These are phyloP conservation scores for Litsea cubeba DNA, from an alignment of 164 flowering plant genomes.

Conservation along the genomic window DNA sequence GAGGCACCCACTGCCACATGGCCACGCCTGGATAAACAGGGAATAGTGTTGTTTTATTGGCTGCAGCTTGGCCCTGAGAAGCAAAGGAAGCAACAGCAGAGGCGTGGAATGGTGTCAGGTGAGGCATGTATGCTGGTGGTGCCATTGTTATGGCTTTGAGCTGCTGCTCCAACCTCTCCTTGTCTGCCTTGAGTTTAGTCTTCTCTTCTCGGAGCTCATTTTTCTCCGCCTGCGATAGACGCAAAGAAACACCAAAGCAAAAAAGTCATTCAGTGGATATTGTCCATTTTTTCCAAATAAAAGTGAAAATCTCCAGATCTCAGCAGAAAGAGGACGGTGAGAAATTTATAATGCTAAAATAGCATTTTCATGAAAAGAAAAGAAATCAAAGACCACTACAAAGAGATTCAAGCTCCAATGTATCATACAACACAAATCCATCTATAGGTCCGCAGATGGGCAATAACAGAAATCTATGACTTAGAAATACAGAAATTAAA, in stretches of 20 bases:
- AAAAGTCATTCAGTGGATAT: not conserved
- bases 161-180: constrained; percentile 82
- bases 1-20: constrained; percentile 99
- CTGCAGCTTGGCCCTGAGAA: constrained; percentile 60
- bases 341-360: no score
- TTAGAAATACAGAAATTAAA: no score
- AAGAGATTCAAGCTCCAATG: no score
- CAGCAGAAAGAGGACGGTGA: no score
- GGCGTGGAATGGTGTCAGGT: constrained; percentile 54
- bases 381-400: no score
- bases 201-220: constrained; percentile 94
- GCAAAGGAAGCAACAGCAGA: constrained; percentile 33
- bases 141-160: constrained; percentile 54
- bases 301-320: no score
- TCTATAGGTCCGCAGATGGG: no score
- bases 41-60: constrained; percentile 69
- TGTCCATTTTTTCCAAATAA: no score
- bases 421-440: no score
- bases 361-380: no score
- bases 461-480: no score
- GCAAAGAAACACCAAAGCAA: not conserved
- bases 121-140: constrained; percentile 61
- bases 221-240: constrained; percentile 56
- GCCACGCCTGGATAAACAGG: constrained; percentile 83
- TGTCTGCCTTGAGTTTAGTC: constrained; percentile 74